These are phyloP conservation scores for Diaporthe citri DNA, from an alignment of 2,329 filamentous ascomycete species.

Conservation along the genomic window DNA sequence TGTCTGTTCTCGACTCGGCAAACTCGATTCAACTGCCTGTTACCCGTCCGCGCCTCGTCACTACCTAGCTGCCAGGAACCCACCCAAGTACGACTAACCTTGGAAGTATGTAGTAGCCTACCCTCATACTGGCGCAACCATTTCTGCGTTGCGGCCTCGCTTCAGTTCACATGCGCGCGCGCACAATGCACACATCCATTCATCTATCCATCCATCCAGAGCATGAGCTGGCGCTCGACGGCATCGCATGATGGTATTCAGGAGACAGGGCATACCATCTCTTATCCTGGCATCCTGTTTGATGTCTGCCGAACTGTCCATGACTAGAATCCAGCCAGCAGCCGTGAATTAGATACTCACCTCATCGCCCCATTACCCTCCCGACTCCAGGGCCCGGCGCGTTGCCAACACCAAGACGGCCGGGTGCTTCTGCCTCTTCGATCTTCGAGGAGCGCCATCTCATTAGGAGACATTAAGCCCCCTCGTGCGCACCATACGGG, in stretches of 20 bases:
- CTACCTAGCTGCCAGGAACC: neutral
- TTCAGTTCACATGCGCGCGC: neutral
- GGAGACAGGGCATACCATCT: neutral
- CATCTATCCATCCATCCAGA: neutral
- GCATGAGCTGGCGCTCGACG: neutral
- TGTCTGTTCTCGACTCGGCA: slow-evolving; percentile 13
- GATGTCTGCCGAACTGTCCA: neutral
- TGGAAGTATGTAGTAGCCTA: neutral
- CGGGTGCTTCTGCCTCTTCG: neutral
- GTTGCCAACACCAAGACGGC: neutral
- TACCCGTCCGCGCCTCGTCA: neutral
- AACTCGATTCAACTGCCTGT: neutral
- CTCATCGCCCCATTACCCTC: neutral
- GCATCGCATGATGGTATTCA: neutral
- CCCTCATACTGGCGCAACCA: neutral
- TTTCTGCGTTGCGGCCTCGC: neutral
- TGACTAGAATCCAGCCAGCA: neutral
- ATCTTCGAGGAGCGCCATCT: neutral
- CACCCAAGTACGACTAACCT: neutral
- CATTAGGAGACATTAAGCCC: no score
- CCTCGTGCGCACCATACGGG: neutral
- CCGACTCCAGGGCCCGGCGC: neutral
- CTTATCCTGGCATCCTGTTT: neutral
- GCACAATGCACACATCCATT: neutral
- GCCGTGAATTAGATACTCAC: neutral